These are phyloP conservation scores for Benincasa hispida DNA, from an alignment of 306 rosid species.

Conservation along the genomic window DNA sequence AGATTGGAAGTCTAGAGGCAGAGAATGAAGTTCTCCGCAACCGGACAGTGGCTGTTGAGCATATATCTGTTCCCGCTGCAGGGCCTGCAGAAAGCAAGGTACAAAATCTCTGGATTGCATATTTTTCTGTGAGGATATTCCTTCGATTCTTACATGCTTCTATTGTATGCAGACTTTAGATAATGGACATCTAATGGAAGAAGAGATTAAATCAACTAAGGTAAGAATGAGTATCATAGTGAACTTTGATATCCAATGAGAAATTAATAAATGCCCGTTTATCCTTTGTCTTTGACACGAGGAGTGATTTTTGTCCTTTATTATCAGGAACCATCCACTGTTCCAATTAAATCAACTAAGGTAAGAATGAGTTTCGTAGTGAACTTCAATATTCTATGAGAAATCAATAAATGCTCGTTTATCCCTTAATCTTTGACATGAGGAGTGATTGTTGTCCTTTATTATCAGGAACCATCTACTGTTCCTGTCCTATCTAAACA, in stretches of 20 bases:
- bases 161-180: slow-evolving; percentile 31
- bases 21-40: slow-evolving; percentile 49
- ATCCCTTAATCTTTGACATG: slow-evolving; percentile 5
- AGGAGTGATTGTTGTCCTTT: neutral
- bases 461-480: slow-evolving; percentile 43
- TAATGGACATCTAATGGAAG: slow-evolving; percentile 31
- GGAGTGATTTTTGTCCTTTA: neutral
- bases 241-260: neutral
- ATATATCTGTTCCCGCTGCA: slow-evolving; percentile 20
- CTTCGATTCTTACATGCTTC: slow-evolving; percentile 2
- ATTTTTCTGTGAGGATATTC: neutral
- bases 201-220: slow-evolving; percentile 37
- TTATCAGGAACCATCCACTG: slow-evolving; percentile 45
- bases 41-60: slow-evolving; percentile 31
- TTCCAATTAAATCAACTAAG: slow-evolving; percentile 30
- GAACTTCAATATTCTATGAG: neutral
- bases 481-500: slow-evolving; percentile 47
- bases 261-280: neutral
- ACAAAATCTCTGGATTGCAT: neutral
- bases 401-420: neutral
- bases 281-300: slow-evolving; percentile 7
- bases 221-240: slow-evolving; percentile 13
- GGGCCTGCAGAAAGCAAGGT: slow-evolving; percentile 34
- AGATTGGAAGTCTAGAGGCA: slow-evolving; percentile 47
- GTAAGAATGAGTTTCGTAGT: slow-evolving; percentile 13